Conservation (phyloP, 805 yeast genomes). For the Saturnispora galanensis region DNA sequence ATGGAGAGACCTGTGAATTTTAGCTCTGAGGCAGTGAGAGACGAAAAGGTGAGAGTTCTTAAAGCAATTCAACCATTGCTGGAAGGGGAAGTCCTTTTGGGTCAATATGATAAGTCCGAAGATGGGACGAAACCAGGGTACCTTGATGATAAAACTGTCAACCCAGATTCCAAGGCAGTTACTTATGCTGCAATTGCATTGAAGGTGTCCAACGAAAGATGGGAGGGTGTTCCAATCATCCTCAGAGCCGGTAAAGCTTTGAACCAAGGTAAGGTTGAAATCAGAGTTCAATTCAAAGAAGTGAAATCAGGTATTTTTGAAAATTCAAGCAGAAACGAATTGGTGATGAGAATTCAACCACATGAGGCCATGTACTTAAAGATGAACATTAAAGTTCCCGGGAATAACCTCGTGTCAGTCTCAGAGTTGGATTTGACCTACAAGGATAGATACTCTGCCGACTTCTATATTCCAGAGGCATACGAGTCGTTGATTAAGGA, state of each 20-base stretch:
- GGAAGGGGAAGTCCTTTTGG: constrained; percentile 58
- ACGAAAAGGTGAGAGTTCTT: constrained; percentile 89
- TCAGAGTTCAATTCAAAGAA: constrained; percentile 83
- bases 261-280: constrained; percentile 89
- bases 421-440: constrained; percentile 90
- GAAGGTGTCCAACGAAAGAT: constrained; percentile 81
- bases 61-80: constrained; percentile 69
- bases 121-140: constrained; percentile 90
- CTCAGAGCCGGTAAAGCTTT: constrained; percentile 98
- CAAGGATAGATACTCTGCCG: constrained; percentile 57
- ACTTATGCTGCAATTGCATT: constrained; percentile 84
- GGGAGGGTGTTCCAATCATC: constrained; percentile 97
- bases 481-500: constrained; percentile 93
- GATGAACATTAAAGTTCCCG: constrained; percentile 90
- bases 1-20: constrained; percentile 95
- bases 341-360: constrained; percentile 92
- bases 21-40: constrained; percentile 88
- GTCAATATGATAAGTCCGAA: constrained; percentile 77
- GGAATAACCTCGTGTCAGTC: constrained; percentile 70
- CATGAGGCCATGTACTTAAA: constrained; percentile 89
- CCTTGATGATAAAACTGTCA: constrained; percentile 85
- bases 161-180: constrained; percentile 71
- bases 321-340: constrained; percentile 80
- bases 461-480: constrained; percentile 95
- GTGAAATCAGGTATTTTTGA: constrained; percentile 76